phyloP scores from a whole-genome alignment of 345 rosid species.

The Rhodomyrtus tomentosa region DNA sequence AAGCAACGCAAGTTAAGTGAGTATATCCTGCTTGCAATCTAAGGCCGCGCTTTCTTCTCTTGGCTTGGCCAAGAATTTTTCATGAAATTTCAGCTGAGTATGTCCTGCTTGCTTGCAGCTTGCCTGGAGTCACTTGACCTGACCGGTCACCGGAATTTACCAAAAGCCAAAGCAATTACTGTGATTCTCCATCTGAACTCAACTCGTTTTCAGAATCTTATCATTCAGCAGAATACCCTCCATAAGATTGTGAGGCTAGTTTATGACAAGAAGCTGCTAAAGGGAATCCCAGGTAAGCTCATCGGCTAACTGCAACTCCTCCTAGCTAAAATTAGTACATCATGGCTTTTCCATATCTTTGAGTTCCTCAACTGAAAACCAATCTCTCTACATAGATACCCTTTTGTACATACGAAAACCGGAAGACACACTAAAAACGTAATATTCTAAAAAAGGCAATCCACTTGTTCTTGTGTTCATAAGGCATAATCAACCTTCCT shows the following conservation, averaged over 20 bases:
- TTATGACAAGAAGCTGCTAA: neutral
- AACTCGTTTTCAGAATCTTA: too few relatives aligned
- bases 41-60: neutral
- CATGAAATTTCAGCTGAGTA: neutral
- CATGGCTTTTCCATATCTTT: neutral
- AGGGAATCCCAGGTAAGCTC: neutral
- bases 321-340: neutral
- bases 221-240: too few relatives aligned
- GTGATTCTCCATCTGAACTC: too few relatives aligned
- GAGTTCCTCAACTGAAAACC: neutral
- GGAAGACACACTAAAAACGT: neutral
- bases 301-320: neutral
- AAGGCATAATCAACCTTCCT: neutral
- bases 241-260: neutral
- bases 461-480: neutral
- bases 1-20: neutral
- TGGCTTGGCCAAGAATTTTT: neutral
- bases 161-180: too few relatives aligned
- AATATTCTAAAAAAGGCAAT: neutral
- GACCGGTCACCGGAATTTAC: too few relatives aligned
- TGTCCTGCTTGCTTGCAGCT: neutral
- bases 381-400: neutral
- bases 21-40: too few relatives aligned
- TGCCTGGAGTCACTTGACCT: neutral
- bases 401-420: neutral